Conservation (phyloP, 2,329 filamentous ascomycete species). For the Seiridium cupressi region DNA sequence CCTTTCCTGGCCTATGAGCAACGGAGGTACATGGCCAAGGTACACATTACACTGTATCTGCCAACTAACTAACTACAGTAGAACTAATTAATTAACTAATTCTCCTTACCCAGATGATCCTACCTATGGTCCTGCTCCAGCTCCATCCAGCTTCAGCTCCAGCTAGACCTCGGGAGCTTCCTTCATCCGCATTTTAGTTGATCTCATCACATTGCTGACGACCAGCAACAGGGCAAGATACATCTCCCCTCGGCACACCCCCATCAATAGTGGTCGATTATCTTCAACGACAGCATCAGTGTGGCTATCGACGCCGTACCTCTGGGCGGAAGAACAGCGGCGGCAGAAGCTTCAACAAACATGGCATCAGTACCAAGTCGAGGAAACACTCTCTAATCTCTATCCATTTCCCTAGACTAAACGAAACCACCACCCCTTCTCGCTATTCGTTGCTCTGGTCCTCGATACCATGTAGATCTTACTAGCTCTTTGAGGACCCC, state of each 20-base stretch:
- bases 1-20: too few species aligned
- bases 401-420: neutral
- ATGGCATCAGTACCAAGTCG: too few species aligned
- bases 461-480: neutral
- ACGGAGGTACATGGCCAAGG: too few species aligned
- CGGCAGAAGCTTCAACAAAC: too few species aligned
- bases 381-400: too few species aligned
- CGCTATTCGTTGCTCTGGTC: neutral
- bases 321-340: too few species aligned
- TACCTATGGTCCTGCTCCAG: conserved; percentile 16
- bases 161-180: conserved; percentile 24
- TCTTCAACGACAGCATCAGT: neutral
- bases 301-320: neutral
- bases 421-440: neutral
- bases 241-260: neutral
- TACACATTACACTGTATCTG: too few species aligned
- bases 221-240: conserved; percentile 13
- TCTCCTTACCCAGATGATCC: too few species aligned
- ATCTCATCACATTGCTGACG: conserved; percentile 18
- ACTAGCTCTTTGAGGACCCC: neutral
- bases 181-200: conserved; percentile 23
- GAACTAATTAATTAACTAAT: too few species aligned
- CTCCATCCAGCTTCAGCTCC: neutral
- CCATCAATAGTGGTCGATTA: neutral
- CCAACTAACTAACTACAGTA: too few species aligned